phyloP scores from a whole-genome alignment of 495 filamentous ascomycete genomes.

The Podospora australis region DNA sequence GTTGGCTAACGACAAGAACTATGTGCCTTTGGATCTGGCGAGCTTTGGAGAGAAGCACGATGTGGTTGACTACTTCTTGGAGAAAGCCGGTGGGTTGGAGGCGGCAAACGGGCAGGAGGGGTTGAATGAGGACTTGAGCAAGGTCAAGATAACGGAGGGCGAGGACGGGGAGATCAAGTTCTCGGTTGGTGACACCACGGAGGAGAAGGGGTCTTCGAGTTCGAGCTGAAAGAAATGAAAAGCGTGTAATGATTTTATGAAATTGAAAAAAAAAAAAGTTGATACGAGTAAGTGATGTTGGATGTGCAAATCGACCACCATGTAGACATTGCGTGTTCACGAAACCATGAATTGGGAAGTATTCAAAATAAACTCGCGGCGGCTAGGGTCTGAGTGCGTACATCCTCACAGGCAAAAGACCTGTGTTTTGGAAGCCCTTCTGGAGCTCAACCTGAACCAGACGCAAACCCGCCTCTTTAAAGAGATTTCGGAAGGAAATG shows the following conservation, averaged over 20 bases:
- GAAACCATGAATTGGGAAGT: neutral
- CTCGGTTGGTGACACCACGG: too few relatives aligned
- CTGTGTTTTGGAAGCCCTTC: slow-evolving; percentile 51
- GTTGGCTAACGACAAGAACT: slow-evolving; percentile 71
- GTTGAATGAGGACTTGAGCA: slow-evolving; percentile 18
- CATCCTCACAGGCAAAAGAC: slow-evolving; percentile 60
- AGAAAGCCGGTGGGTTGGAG: slow-evolving; percentile 50
- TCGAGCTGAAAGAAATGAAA: neutral
- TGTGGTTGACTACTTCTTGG: slow-evolving; percentile 60
- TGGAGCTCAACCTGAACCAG: slow-evolving; percentile 70
- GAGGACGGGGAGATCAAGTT: neutral
- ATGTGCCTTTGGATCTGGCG: slow-evolving; percentile 80
- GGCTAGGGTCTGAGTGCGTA: slow-evolving; percentile 52
- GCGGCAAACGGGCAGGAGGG: slow-evolving; percentile 38
- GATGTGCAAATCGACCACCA: too few relatives aligned
- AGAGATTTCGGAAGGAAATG: slow-evolving; percentile 60
- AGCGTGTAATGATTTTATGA: neutral
- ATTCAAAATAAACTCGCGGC: neutral
- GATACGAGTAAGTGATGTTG: neutral
- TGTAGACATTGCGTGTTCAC: too few relatives aligned
- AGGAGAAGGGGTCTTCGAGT: slow-evolving; percentile 1
- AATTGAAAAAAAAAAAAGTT: neutral
- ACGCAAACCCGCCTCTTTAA: slow-evolving; percentile 59
- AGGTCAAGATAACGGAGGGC: slow-evolving; percentile 22
- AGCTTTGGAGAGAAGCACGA: slow-evolving; percentile 63